A percentile compares a stretch with the other conserved stretches of the same genome.
These are phyloP conservation scores for Spizellomyces sp. DNA, from an alignment of 192 early-diverging fungal species.

Conservation along the genomic window DNA sequence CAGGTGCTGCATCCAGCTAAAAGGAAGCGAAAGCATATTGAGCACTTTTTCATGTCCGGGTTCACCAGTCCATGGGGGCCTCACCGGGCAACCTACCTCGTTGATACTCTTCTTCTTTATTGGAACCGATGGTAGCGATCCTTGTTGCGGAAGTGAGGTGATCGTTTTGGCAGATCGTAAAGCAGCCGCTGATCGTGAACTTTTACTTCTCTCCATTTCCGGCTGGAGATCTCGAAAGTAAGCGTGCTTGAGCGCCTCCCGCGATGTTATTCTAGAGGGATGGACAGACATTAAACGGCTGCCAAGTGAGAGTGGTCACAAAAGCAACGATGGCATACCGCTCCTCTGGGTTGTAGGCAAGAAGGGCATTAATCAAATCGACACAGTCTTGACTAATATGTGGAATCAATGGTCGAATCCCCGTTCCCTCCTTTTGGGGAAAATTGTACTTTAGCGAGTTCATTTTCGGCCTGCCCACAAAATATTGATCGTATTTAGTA, in stretches of 20 bases:
- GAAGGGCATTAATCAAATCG: slow-evolving; percentile 46
- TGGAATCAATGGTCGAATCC: slow-evolving; percentile 48
- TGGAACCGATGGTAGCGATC: too few relatives aligned
- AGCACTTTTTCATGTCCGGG: too few relatives aligned
- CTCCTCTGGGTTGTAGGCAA: slow-evolving; percentile 57
- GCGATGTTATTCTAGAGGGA: slow-evolving; percentile 43
- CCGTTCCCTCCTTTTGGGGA: slow-evolving; percentile 52
- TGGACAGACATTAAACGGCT: not conserved
- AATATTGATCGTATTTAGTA: not conserved
- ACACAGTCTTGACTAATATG: slow-evolving; percentile 48
- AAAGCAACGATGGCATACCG: slow-evolving; percentile 7
- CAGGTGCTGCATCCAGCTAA: too few relatives aligned
- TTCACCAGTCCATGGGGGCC: too few relatives aligned
- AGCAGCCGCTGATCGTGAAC: too few relatives aligned
- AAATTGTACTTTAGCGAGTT: slow-evolving; percentile 54
- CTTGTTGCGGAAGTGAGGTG: too few relatives aligned
- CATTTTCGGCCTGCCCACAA: slow-evolving; percentile 36
- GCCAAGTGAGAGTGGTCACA: not conserved
- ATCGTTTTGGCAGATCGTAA: too few relatives aligned
- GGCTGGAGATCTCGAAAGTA: slow-evolving; percentile 46
- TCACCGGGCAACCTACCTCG: too few relatives aligned
- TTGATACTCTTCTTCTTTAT: too few relatives aligned
- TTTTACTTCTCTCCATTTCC: too few relatives aligned
- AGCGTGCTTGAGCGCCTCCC: slow-evolving; percentile 46
- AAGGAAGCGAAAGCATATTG: too few relatives aligned